phyloP scores from a whole-genome alignment of 2,329 filamentous ascomycete genomes.

The Pseudopyricularia javanii region DNA sequence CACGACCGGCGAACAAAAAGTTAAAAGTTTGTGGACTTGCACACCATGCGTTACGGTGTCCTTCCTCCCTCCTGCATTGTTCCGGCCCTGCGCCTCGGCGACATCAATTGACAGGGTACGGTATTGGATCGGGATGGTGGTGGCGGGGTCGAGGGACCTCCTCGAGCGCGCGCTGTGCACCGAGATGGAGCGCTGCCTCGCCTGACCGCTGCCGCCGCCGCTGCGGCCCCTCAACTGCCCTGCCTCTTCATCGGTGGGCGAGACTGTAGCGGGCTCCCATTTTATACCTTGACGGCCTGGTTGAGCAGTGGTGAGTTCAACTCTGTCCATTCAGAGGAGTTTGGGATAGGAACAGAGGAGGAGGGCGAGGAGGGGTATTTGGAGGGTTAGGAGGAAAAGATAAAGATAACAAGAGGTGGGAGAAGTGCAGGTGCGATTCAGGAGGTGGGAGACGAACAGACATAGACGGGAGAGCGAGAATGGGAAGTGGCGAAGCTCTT shows the following conservation, averaged over 20 bases:
- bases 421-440: too few relatives aligned
- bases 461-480: too few relatives aligned
- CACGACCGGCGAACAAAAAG: background rate
- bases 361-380: too few relatives aligned
- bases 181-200: conserved; percentile 22
- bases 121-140: conserved; percentile 39
- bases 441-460: too few relatives aligned
- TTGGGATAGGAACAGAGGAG: too few relatives aligned
- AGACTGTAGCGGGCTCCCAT: background rate
- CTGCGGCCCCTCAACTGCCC: background rate
- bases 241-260: conserved; percentile 3
- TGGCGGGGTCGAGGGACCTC: conserved; percentile 20
- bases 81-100: conserved; percentile 35
- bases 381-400: too few relatives aligned
- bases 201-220: background rate
- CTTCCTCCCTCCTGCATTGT: conserved; percentile 27
- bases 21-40: background rate
- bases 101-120: conserved; percentile 44
- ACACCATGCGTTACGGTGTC: conserved; percentile 11
- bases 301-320: background rate
- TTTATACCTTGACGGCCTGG: conserved; percentile 1
- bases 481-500: too few relatives aligned
- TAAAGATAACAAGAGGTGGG: too few relatives aligned
- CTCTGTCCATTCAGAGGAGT: background rate
- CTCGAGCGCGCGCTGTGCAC: conserved; percentile 25